Conservation (phyloP, 1,284 basidiomycete genomes). For the Puccinia horiana region DNA sequence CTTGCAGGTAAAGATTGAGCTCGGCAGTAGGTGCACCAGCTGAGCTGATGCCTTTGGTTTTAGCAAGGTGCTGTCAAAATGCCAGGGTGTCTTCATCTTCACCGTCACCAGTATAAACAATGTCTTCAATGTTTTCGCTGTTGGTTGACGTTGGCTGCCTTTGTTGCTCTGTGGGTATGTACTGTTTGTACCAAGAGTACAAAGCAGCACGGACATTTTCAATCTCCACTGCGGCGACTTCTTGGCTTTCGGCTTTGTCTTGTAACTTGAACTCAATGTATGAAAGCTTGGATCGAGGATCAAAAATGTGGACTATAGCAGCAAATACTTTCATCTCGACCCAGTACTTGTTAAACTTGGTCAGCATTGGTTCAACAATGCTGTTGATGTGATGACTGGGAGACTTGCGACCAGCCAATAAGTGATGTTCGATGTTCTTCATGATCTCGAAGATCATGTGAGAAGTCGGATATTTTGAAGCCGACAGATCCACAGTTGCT, state of each 20-base stretch:
- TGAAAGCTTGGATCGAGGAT: neutral
- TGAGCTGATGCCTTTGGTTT: neutral
- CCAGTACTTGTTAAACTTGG: slow-evolving; percentile 2
- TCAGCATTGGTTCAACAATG: neutral
- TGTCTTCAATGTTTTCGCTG: neutral
- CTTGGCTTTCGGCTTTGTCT: neutral
- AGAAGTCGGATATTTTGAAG: neutral
- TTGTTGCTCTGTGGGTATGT: neutral
- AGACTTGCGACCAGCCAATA: neutral
- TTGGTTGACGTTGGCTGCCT: neutral
- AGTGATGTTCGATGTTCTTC: neutral
- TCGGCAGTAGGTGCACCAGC: neutral
- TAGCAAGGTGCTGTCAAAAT: neutral
- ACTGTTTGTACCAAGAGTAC: neutral
- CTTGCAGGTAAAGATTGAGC: neutral
- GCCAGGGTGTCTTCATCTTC: neutral
- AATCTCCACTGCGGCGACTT: neutral
- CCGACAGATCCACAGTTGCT: neutral
- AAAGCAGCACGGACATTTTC: neutral
- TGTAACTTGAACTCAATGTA: slow-evolving; percentile 2
- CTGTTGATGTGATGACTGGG: neutral
- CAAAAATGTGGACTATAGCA: neutral
- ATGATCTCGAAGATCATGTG: neutral
- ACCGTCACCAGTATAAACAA: neutral
- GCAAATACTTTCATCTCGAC: neutral